These are phyloP conservation scores for Apiospora malaysiana DNA, from an alignment of 2,329 filamentous ascomycete species.

Conservation along the genomic window DNA sequence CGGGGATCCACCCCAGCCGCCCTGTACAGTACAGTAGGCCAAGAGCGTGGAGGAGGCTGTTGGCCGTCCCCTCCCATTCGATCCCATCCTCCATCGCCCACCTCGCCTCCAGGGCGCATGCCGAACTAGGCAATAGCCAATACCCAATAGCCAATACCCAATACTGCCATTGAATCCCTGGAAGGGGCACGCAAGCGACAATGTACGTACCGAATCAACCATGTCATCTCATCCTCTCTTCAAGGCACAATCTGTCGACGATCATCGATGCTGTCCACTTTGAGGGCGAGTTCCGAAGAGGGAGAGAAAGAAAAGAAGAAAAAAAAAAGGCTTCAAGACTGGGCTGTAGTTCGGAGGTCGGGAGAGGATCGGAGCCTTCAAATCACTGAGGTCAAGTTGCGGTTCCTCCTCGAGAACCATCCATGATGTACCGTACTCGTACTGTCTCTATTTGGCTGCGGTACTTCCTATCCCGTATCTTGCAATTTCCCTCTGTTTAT, in stretches of 20 bases:
- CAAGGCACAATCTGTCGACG: not conserved
- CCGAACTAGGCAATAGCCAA: not conserved
- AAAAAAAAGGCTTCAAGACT: not conserved
- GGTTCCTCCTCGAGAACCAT: too few species aligned
- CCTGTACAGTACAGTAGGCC: too few species aligned
- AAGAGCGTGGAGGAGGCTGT: not conserved
- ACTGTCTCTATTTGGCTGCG: not conserved
- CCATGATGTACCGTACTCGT: too few species aligned
- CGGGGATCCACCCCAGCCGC: not conserved
- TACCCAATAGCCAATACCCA: not conserved
- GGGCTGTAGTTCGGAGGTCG: not conserved
- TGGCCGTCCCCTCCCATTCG: too few species aligned
- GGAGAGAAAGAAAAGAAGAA: not conserved
- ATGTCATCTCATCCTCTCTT: not conserved
- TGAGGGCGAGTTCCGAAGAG: not conserved
- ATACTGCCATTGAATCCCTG: too few species aligned
- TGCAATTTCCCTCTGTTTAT: too few species aligned
- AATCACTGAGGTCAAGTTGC: too few species aligned
- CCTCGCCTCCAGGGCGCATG: constrained; percentile 3
- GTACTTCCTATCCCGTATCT: not conserved
- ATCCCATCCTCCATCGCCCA: too few species aligned
- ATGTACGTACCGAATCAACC: constrained; percentile 5
- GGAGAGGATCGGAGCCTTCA: too few species aligned
- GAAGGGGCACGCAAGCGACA: not conserved
- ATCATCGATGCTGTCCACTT: constrained; percentile 13